Evolutionary conservation across 2,329 filamentous ascomycete species (phyloP), one percentile per base, ranked within the genome.

Genomic region (Macroventuria anomochaeta): DNA sequence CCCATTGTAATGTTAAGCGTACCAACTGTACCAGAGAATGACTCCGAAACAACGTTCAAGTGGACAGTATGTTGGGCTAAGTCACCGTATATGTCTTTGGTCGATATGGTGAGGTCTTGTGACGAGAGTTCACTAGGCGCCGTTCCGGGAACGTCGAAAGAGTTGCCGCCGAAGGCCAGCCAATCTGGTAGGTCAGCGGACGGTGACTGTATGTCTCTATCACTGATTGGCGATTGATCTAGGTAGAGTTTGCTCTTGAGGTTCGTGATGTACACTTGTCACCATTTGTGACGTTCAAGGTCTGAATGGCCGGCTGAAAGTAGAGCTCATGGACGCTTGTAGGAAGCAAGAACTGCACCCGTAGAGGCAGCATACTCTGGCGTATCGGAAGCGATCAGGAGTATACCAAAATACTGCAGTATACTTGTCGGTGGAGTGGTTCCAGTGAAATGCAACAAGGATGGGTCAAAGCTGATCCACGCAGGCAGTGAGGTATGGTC

Each of bases 401-500:
- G 81, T 52, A 96, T 82, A 17, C 82, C 81, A 65, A 92, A 95
- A 0, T 78, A 82, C 67, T 96, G 88, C 3, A 91, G 88, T 7
- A 86, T 53, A 26, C 87, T 83, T 53, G 84, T 82, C 39, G 85
- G 77, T 1, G 91, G 91, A 2, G 88, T 88, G 28, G 76, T 83
- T 20, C 92, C 92, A 1, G 83, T 84, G 64, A 96, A 96, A 0
- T 80, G 81, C 32, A 96, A 76, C 0, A 75, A 79, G 2, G 70
- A 70, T 1, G 82, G 69, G 62, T 95, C 83, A 66, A 96, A 96
- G n/a, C 77, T 77, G 37, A 96, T 78, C 92, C 92, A 96, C 0
- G 91, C 87, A 17, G 92, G 92, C 29, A 96, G 77, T 29, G 92
- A 91, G n/a, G 89, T 90, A 66, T 90, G 89, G 66, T 93, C 84